Percentiles rank a stretch among this genome's conserved stretches.
phyloP scores from a whole-genome alignment of 2,329 filamentous ascomycete species.

The Colletotrichum spinosum region DNA sequence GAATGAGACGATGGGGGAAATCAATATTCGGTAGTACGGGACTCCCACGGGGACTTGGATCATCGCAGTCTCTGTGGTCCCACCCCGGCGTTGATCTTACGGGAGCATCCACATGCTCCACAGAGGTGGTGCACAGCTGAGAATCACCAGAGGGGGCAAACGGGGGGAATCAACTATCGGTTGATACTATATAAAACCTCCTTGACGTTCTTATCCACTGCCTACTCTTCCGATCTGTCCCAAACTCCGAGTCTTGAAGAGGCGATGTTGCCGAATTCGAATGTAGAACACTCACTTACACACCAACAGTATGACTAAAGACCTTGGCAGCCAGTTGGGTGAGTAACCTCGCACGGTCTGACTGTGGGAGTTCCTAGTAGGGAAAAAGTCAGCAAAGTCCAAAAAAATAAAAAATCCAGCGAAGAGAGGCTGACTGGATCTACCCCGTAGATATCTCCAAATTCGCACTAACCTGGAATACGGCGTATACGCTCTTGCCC shows the following conservation, averaged over 20 bases:
- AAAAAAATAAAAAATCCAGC: not conserved
- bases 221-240: slow-evolving; percentile 9
- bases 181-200: slow-evolving; percentile 19
- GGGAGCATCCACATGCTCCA: no score
- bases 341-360: slow-evolving; percentile 83
- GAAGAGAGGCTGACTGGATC: slow-evolving; percentile 26
- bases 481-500: slow-evolving; percentile 94
- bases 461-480: slow-evolving; percentile 71
- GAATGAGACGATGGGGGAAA: no score
- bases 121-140: not conserved
- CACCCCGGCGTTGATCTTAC: no score
- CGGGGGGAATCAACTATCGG: slow-evolving; percentile 17
- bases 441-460: slow-evolving; percentile 32
- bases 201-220: slow-evolving; percentile 1
- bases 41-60: no score
- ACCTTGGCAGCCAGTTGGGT: slow-evolving; percentile 88
- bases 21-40: no score
- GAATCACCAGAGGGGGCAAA: not conserved
- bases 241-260: slow-evolving; percentile 32
- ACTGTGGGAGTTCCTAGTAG: slow-evolving; percentile 79
- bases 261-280: slow-evolving; percentile 7
- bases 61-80: no score
- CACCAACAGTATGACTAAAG: slow-evolving; percentile 81
- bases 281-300: slow-evolving; percentile 44
- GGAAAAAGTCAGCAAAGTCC: slow-evolving; percentile 23